Base-by-base conservation (phyloP, 352 stramenopile species). In the Phytophthora megakarya region DNA sequence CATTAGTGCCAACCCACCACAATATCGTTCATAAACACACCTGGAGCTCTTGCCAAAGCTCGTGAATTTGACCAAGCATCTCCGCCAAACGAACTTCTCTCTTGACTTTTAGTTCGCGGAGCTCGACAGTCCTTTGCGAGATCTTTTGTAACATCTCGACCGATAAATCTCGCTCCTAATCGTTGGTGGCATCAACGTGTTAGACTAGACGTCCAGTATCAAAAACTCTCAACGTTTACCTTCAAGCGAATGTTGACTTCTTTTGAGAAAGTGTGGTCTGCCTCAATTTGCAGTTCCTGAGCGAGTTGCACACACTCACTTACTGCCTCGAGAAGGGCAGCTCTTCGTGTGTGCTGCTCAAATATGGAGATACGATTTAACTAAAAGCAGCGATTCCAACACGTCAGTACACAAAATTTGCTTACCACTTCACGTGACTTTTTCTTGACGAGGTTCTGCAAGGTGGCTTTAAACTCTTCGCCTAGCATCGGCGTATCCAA, bases 91-190 rank as follows among this genome's bases (percentile, higher is more conserved):
- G 51, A 19, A 48, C 22, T 19, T 81, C 58, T 7, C 60, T 37
- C 43, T 71, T 66, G 11, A 59, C 21, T 52, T 76, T 71, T 16
- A 72, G 10, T 18, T 74, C 61, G 42, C 72, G 70, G 21, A 84
- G 59, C 51, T 84, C 66, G 22, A 61, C 44, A 55, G 70, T 66
- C 33, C 77, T 64, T 18, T 58, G 50, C 2, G 75, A 76, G 5
- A 80, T 73, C 28, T 75, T 70, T 40, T 73, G 35, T 3, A 78
- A 45, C 44, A 74, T 72, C 18, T 80, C 56, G 9, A 72, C 30
- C 1, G 71, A 77, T 15, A 73, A 35, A 35, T 35, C 30, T 11
- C 66, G 49, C 42, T 73, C 61, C 51, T 70, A 44, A 54, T 3
- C 1, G 21, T 16, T 32, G 18, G 26, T 30, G 43, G 11, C 19